These are phyloP conservation scores for Cadophora malorum DNA, from an alignment of 2,329 filamentous ascomycete species.

Conservation along the genomic window DNA sequence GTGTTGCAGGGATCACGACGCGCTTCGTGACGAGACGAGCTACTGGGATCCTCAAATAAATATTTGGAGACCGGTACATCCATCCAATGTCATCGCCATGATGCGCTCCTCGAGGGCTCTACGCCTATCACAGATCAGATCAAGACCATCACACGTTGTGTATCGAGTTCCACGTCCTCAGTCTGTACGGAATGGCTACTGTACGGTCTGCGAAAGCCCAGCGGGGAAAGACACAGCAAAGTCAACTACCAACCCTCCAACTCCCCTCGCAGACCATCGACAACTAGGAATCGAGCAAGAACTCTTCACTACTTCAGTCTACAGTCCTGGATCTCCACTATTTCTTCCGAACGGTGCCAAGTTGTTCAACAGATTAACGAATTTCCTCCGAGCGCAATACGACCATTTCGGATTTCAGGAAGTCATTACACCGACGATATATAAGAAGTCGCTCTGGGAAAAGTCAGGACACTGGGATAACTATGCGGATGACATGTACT, in stretches of 20 bases:
- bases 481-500: slow-evolving; percentile 92
- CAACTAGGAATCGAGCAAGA: slow-evolving; percentile 69
- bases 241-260: slow-evolving; percentile 30
- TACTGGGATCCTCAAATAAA: not conserved
- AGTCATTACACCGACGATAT: slow-evolving; percentile 88
- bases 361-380: slow-evolving; percentile 82
- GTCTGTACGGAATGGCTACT: slow-evolving; percentile 40
- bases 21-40: slow-evolving; percentile 17
- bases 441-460: slow-evolving; percentile 87
- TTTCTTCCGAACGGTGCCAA: slow-evolving; percentile 82
- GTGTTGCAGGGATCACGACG: slow-evolving; percentile 30
- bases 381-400: slow-evolving; percentile 85
- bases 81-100: slow-evolving; percentile 27
- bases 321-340: slow-evolving; percentile 85
- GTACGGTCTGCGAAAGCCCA: slow-evolving; percentile 41
- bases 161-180: slow-evolving; percentile 23
- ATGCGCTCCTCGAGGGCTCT: slow-evolving; percentile 45
- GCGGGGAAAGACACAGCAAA: slow-evolving; percentile 25
- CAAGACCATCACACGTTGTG: slow-evolving; percentile 24
- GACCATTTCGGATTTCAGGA: slow-evolving; percentile 85
- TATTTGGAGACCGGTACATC: slow-evolving; percentile 4
- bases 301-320: slow-evolving; percentile 78
- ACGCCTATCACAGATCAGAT: slow-evolving; percentile 32
- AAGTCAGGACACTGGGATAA: slow-evolving; percentile 88
- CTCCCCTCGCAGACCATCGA: slow-evolving; percentile 58